Evolutionary conservation across 257 asterid genomes (phyloP).

Genomic region (Asclepias syriaca): DNA sequence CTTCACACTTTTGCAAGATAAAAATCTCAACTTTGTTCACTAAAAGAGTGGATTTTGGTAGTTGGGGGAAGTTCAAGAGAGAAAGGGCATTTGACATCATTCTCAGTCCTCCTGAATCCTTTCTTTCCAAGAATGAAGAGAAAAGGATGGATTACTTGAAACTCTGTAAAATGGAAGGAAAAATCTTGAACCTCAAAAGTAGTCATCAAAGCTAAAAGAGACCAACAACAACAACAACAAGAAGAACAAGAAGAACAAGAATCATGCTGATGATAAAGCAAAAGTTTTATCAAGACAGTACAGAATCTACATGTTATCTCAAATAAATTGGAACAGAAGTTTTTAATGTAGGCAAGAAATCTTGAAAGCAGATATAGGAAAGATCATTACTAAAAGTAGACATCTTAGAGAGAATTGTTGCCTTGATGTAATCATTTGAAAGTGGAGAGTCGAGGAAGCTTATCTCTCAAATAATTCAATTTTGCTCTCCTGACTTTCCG

Average conservation of each 20-base stretch:
- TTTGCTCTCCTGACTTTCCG: slow-evolving; percentile 88
- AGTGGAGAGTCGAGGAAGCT: slow-evolving; percentile 93
- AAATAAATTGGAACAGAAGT: background rate
- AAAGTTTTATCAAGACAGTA: background rate
- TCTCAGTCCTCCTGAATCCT: too few relatives aligned
- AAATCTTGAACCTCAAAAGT: background rate
- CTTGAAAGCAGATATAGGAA: background rate
- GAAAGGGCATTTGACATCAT: too few relatives aligned
- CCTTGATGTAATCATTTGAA: slow-evolving; percentile 49
- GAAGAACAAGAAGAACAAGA: background rate
- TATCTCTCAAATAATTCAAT: slow-evolving; percentile 79
- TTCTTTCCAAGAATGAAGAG: too few relatives aligned
- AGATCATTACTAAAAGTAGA: background rate
- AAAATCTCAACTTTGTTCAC: too few relatives aligned
- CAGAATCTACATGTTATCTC: background rate
- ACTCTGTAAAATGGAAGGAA: too few relatives aligned
- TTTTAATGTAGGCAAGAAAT: background rate
- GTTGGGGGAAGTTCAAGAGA: too few relatives aligned
- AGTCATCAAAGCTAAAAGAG: background rate
- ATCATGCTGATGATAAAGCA: background rate
- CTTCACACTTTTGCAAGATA: too few relatives aligned
- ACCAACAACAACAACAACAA: background rate
- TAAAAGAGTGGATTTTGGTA: too few relatives aligned
- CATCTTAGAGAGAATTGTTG: slow-evolving; percentile 1
- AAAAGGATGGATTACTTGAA: too few relatives aligned